Conservation (phyloP, 2,329 filamentous ascomycete genomes). For the Aspergillus piperis region DNA sequence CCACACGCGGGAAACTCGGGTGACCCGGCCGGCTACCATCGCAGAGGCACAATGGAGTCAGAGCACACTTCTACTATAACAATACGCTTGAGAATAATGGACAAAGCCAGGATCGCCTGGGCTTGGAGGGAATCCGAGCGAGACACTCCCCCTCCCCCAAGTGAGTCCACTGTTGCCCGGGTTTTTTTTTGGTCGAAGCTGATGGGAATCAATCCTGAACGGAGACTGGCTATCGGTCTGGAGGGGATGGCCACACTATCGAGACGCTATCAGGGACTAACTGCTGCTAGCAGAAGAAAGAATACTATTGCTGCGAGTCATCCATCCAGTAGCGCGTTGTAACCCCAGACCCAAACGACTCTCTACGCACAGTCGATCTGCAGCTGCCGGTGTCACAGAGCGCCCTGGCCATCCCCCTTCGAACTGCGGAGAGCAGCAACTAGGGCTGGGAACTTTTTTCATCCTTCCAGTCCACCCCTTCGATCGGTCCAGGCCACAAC, state of each 20-base stretch:
- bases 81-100: background rate
- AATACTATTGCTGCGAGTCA: constrained; percentile 13
- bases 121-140: background rate
- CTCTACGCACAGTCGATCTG: constrained; percentile 18
- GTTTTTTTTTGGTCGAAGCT: background rate
- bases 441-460: constrained; percentile 10
- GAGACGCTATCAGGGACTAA: background rate
- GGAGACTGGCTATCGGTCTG: constrained; percentile 10
- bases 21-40: constrained; percentile 12
- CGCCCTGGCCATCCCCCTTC: background rate
- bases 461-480: background rate
- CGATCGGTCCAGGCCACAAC: background rate
- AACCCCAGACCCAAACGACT: constrained; percentile 13
- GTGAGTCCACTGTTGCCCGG: constrained; percentile 3
- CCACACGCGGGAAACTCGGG: constrained; percentile 21
- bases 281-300: background rate
- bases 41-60: background rate
- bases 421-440: background rate
- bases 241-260: background rate
- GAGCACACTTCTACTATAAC: background rate
- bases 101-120: background rate
- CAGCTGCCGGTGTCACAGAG: constrained; percentile 10
- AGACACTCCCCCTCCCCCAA: constrained; percentile 1
- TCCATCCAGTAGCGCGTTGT: constrained; percentile 1
- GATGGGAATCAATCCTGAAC: background rate